A percentile compares a stretch with the other conserved stretches of the same genome.
These are phyloP conservation scores for Penicillium egyptiacum DNA, from an alignment of 495 filamentous ascomycete species.

Conservation along the genomic window DNA sequence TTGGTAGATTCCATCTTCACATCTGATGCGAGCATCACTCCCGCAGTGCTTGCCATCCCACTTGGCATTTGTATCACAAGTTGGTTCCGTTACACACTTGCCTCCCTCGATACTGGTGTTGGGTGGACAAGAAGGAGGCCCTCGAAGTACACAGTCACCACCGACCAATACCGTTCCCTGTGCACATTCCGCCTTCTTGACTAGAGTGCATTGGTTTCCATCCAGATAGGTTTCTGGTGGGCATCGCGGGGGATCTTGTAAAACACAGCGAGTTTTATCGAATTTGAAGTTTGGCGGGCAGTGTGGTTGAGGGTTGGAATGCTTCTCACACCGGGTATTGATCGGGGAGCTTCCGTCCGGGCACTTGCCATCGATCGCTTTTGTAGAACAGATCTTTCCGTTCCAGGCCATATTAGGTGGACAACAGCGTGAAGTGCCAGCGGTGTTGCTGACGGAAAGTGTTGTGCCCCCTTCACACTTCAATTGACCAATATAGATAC, in stretches of 20 bases:
- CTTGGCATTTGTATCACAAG: constrained; percentile 4
- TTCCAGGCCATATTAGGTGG: constrained; percentile 1
- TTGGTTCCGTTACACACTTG: constrained; percentile 8
- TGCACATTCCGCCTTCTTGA: constrained; percentile 5
- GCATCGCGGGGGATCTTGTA: not conserved
- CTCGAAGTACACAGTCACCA: constrained; percentile 3
- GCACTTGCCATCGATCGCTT: constrained; percentile 1
- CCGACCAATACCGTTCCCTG: constrained; percentile 4
- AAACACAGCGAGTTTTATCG: constrained; percentile 6
- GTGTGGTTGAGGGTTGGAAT: constrained; percentile 6
- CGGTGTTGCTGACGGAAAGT: not conserved
- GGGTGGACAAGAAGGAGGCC: constrained; percentile 1
- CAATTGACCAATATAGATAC: too few species aligned
- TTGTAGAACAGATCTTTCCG: constrained; percentile 7
- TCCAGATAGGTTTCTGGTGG: constrained; percentile 4
- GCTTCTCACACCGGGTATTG: constrained; percentile 9
- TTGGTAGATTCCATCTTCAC: constrained; percentile 7
- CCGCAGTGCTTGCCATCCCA: constrained; percentile 13
- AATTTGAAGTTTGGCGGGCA: constrained; percentile 10
- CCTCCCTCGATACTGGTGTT: constrained; percentile 1
- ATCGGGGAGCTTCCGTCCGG: constrained; percentile 4
- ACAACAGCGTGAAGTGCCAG: constrained; percentile 10
- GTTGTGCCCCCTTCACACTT: not conserved
- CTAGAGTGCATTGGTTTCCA: not conserved
- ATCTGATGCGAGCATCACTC: not conserved